A percentile compares a stretch with the other conserved stretches of the same genome.
Evolutionary conservation across 331 rosid genomes (phyloP).

Genomic region (Saraca asoca): DNA sequence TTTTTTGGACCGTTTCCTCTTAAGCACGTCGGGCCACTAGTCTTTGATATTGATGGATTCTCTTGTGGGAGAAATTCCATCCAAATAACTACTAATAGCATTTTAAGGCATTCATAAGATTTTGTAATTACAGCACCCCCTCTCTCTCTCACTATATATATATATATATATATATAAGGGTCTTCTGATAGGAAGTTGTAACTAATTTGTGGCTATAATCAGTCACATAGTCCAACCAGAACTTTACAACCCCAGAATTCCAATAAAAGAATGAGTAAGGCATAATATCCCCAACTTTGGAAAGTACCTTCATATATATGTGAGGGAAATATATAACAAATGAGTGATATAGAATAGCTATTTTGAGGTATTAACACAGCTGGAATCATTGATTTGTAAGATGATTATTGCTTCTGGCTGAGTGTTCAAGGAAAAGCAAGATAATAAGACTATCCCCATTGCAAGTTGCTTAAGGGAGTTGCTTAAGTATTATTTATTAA

Average conservation of each 20-base stretch:
- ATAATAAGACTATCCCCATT: background rate
- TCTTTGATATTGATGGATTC: slow-evolving; percentile 30
- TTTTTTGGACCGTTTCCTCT: slow-evolving; percentile 24
- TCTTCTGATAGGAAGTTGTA: too few relatives aligned
- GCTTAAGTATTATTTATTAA: too few relatives aligned
- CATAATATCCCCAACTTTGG: too few relatives aligned
- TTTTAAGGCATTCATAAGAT: slow-evolving; percentile 15
- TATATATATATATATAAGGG: too few relatives aligned
- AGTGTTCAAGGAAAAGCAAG: background rate
- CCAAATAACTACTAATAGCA: background rate
- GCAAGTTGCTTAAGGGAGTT: too few relatives aligned
- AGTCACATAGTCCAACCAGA: too few relatives aligned
- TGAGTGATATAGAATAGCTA: background rate
- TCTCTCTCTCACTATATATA: too few relatives aligned
- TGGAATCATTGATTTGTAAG: slow-evolving; percentile 15
- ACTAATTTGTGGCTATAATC: too few relatives aligned
- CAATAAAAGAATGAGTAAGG: too few relatives aligned
- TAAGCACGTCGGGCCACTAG: slow-evolving; percentile 22
- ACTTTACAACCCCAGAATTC: too few relatives aligned
- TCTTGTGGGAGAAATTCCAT: slow-evolving; percentile 15
- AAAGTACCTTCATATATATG: too few relatives aligned
- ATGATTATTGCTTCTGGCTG: background rate
- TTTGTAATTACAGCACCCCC: background rate
- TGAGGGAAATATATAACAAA: too few relatives aligned
- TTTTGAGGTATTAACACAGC: slow-evolving; percentile 6